phyloP scores from a whole-genome alignment of 2,329 filamentous ascomycete genomes.

The Myrmaecium sp. region DNA sequence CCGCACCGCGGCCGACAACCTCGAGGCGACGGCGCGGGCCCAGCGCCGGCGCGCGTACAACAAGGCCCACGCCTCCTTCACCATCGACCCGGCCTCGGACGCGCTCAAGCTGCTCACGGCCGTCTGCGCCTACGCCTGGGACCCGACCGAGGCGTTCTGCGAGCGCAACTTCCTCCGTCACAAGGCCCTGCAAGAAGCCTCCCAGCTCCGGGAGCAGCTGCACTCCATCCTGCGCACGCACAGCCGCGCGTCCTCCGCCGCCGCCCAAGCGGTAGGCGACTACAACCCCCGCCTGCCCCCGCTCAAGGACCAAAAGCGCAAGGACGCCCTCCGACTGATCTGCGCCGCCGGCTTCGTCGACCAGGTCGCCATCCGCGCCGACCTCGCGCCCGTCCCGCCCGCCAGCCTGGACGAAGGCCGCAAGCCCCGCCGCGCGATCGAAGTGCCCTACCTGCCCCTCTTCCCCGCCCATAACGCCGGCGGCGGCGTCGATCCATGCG shows the following conservation, averaged over 20 bases:
- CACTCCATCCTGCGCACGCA: conserved; percentile 63
- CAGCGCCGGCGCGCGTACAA: conserved; percentile 48
- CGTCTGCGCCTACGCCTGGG: conserved; percentile 62
- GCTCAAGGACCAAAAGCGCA: conserved; percentile 54
- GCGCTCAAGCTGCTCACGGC: conserved; percentile 82
- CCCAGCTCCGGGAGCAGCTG: conserved; percentile 68
- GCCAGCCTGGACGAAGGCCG: conserved; percentile 24
- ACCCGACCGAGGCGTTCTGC: conserved; percentile 55
- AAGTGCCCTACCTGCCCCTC: conserved; percentile 81
- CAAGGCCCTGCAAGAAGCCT: conserved; percentile 75
- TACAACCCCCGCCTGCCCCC: conserved; percentile 36
- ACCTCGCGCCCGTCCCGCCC: conserved; percentile 60
- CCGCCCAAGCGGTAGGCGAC: conserved; percentile 18
- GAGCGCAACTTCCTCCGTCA: conserved; percentile 66
- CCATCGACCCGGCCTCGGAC: conserved; percentile 69
- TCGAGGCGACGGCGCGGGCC: conserved; percentile 53
- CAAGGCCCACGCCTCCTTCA: conserved; percentile 60
- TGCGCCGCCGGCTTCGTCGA: conserved; percentile 86
- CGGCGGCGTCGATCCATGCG: conserved; percentile 42
- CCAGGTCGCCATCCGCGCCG: conserved; percentile 80
- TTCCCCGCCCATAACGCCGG: conserved; percentile 43
- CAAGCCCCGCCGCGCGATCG: conserved; percentile 70
- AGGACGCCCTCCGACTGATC: too few relatives aligned
- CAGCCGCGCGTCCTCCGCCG: conserved; percentile 32
- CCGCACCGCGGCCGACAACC: conserved; percentile 47